Evolutionary conservation across 2,329 filamentous ascomycete species (phyloP).

Genomic region (Fonsecaea pedrosoi): DNA sequence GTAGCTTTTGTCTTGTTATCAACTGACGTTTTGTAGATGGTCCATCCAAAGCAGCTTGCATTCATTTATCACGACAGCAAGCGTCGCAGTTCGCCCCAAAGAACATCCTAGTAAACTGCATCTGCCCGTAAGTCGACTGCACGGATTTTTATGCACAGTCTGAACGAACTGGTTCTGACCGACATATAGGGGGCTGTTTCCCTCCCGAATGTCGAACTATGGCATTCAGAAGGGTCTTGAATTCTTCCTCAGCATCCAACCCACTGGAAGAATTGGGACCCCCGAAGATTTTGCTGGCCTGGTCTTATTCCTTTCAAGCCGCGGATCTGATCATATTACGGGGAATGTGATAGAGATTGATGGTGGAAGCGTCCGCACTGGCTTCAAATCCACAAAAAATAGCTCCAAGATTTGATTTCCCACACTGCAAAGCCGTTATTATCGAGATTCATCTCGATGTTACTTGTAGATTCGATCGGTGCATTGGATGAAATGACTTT

Average conservation of each 20-base stretch:
- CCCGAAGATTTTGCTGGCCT: conserved; percentile 57
- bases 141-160: background rate
- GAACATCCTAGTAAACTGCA: conserved; percentile 59
- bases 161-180: conserved; percentile 40
- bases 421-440: too few species aligned
- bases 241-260: conserved; percentile 54
- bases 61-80: conserved; percentile 60
- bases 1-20: background rate
- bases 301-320: conserved; percentile 53
- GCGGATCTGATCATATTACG: conserved; percentile 52
- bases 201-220: conserved; percentile 61
- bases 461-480: too few species aligned
- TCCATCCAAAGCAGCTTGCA: conserved; percentile 60
- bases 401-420: conserved; percentile 44
- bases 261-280: conserved; percentile 56
- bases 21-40: conserved; percentile 47
- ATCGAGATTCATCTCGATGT: too few species aligned
- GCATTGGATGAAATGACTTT: too few species aligned
- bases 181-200: conserved; percentile 52
- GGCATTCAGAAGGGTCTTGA: conserved; percentile 59
- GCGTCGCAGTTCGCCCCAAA: conserved; percentile 59
- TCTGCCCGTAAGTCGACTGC: conserved; percentile 43
- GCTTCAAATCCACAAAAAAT: conserved; percentile 47
- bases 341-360: conserved; percentile 56
- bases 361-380: conserved; percentile 53